Evolutionary conservation across 345 rosid species (phyloP), one percentile per base, ranked within the genome.

Genomic region (Populus tremula): DNA sequence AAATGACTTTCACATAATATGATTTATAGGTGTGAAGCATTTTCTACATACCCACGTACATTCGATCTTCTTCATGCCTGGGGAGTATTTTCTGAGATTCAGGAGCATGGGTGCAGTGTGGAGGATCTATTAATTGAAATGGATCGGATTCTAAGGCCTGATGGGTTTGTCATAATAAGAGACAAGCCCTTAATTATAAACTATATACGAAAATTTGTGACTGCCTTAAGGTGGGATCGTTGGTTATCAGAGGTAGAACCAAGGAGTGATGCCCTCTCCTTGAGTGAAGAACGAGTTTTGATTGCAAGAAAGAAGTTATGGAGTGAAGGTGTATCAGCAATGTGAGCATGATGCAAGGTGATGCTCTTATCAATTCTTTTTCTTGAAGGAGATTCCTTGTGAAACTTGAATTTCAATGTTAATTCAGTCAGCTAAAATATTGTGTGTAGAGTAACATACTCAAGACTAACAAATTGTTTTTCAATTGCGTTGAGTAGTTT

Each of bases 1-100:
- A 41, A 29, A 25, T 66, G 50, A 76, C 18, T 65, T 73, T 67
- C 33, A 39, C 63, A 54, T 56, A 31, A 21, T 76, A 18, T n/a
- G 5, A 80, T 66, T 69, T 49, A 50, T 82, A 96, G 99, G 99
- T 92, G 98, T 72, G 99, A 93, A 84, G 90, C 99, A 79, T 93
- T 93, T 78, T 90, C 93, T 23, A 92, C 99, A 13, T 96, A 96
- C 79, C 99, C 99, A 21, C 89, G 97, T 8, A 93, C 98, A 38
- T 93, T 87, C 67, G 99, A 96, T 87, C 94, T 94, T 82, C 92
- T 94, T 79, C 98, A 94, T 78, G 94, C 97, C 62, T 95, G 96
- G 98, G 81, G 80, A 50, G 86, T 91, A 18, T 81, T 95, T 84
- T 81, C 93, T 1, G 94, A 95, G 78, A 86, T 88, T 41, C 87